Percentiles rank a stretch among this genome's conserved stretches.
Conservation (phyloP, 441 rosid genomes). For the Pelargonium hybrid region DNA sequence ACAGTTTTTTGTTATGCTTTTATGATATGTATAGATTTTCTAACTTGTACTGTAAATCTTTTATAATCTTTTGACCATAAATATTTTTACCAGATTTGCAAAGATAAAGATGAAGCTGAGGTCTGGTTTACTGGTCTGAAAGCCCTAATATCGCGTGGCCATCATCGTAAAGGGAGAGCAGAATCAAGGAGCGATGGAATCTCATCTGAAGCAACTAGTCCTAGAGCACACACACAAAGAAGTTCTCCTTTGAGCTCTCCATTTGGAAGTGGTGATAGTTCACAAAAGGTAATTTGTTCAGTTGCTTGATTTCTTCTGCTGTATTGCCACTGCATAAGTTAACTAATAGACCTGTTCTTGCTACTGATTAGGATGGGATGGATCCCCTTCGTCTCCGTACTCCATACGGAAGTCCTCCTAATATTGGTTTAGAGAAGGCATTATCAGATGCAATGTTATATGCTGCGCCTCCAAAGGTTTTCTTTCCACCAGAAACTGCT, state of each 20-base stretch:
- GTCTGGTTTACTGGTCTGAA: slow-evolving; percentile 96
- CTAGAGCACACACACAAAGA: slow-evolving; percentile 72
- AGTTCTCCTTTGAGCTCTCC: slow-evolving; percentile 93
- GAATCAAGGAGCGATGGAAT: slow-evolving; percentile 92
- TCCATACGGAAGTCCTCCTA: slow-evolving; percentile 91
- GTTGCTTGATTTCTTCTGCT: slow-evolving; percentile 1
- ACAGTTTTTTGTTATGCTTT: too few relatives aligned
- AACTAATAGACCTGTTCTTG: slow-evolving; percentile 15
- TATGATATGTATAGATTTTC: too few relatives aligned
- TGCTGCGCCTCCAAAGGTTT: slow-evolving; percentile 75
- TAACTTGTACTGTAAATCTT: not conserved
- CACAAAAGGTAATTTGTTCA: slow-evolving; percentile 55
- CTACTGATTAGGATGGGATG: slow-evolving; percentile 51
- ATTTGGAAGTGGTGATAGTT: slow-evolving; percentile 76
- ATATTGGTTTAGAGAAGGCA: slow-evolving; percentile 64
- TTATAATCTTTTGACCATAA: not conserved
- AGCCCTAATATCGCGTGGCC: slow-evolving; percentile 71
- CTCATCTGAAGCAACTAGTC: slow-evolving; percentile 89
- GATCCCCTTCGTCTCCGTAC: slow-evolving; percentile 60
- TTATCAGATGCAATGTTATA: slow-evolving; percentile 60
- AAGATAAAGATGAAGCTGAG: slow-evolving; percentile 97
- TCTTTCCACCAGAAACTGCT: slow-evolving; percentile 66
- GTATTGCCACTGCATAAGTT: slow-evolving; percentile 8
- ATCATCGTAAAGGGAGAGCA: slow-evolving; percentile 61
- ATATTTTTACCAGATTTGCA: slow-evolving; percentile 52